Evolutionary conservation across 73 alveolate genomes (phyloP).

Genomic region (Urostyla sp.): DNA sequence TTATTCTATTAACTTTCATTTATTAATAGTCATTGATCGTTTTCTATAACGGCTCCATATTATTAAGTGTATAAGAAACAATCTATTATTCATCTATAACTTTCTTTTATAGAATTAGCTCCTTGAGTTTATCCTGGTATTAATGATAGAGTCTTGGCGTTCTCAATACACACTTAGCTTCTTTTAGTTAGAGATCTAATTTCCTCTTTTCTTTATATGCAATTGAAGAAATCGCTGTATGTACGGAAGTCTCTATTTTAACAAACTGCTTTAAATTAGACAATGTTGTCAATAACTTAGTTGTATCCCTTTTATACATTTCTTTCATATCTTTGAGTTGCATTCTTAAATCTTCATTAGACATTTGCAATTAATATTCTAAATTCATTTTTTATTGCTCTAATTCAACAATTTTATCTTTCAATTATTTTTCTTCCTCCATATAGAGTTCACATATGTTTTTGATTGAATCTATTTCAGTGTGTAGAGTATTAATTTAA

Average conservation of each 20-base stretch:
- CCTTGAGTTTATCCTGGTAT: slow-evolving; percentile 4
- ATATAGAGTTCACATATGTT: slow-evolving; percentile 3
- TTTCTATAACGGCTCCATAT: no score
- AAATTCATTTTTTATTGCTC: neutral
- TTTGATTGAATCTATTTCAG: slow-evolving; percentile 24
- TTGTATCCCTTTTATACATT: neutral
- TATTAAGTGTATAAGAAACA: no score
- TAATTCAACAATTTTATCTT: slow-evolving; percentile 3
- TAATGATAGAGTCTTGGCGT: slow-evolving; percentile 27
- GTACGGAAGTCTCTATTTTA: neutral
- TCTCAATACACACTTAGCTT: slow-evolving; percentile 8
- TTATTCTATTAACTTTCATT: no score
- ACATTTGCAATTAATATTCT: neutral
- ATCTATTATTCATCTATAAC: no score
- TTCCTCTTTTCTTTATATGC: neutral
- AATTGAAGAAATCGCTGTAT: slow-evolving; percentile 8
- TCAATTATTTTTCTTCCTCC: slow-evolving; percentile 31
- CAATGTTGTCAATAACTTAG: neutral
- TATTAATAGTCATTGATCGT: no score
- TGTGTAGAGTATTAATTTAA: neutral
- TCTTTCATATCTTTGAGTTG: neutral
- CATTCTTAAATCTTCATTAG: neutral
- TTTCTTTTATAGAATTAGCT: no score
- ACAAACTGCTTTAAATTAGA: slow-evolving; percentile 5
- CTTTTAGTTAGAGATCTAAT: neutral